Base-by-base conservation (phyloP, 192 early-diverging fungal genomes). In the Phlyctochytrium arcticum region DNA sequence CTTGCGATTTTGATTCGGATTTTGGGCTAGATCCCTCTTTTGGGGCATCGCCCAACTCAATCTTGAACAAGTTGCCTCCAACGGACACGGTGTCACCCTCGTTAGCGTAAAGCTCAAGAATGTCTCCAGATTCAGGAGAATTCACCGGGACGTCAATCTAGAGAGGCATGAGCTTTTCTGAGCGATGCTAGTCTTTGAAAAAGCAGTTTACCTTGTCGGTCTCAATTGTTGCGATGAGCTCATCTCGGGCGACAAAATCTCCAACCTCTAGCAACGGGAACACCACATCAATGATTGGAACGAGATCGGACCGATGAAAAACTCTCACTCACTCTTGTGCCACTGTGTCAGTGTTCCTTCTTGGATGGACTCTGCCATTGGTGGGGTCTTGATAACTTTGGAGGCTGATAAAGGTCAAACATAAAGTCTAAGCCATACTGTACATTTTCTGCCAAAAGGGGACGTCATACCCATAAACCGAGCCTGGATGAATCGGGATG, bases 291-390 rank as follows among this genome's bases (percentile, higher is more conserved):
- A 29, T 12, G 21, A 30, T 4, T 23, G 31, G 21, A 29, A 46
- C 36, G 8, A 39, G 37, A 47, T 10, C 17, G 17, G 57, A 4
- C 15, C 3, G 49, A 63, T 17, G 4, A 48, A 24, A 68, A 15
- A 68, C 29, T 10, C 57, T 51, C n/a, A 80, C 85, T 67, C 84
- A 93, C 93, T 88, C 82, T 96, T 99, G 77, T 87, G 85, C 94
- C 94, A 98, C 60, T 90, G 83, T 71, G 94, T 90, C 58, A 99
- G 76, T 15, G 95, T 98, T 54, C 97, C 97, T 73, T 99, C 97
- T 34, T 93, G 91, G 75, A 99, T 96, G 27, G 94, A 96, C 69
- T 99, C 97, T 53, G 94, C 97, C 92, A 99, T 93, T 37, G 89
- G 87, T 54, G 97, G 97, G 21, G 91, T 89, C 80, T 94, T 89